Base-by-base conservation (phyloP, 1,284 basidiomycete genomes). In the Sparassis latifolia region DNA sequence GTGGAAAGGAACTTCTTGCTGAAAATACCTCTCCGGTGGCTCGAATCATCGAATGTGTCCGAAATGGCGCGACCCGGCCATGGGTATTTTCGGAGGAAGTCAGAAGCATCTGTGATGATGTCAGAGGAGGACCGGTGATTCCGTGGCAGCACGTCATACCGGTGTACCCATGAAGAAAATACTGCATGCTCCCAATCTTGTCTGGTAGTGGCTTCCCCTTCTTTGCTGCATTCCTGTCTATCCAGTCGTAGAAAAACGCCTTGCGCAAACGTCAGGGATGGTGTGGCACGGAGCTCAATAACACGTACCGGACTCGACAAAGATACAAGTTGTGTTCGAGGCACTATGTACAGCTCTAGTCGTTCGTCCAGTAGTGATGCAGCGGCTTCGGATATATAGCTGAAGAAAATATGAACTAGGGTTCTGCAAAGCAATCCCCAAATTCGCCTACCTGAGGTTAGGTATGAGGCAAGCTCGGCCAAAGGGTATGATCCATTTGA, bases 231-330 rank as follows among this genome's bases (percentile, higher is more conserved):
- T 72, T 87, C 56, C 86, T 71, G 59, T 93, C 91, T 40, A 92
- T 70, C 89, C 89, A 94, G 63, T 91, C 89, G 59, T 93, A 94
- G 67, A 89, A 93, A 68, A 93, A 93, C 3, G 89, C 86, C 80
- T 91, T 56, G 3, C 1, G 27, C 12, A 3, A 42, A 12, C 10
- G 40, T 52, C 32, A 45, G 20, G 20, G 1, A 20, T 20, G 20
- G 20, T 20, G 1, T 20, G 20, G 20, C 20, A 20, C 20, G 20
- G 20, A 20, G 27, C 7, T 33, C n/a, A 44, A 30, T 10, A 33
- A 42, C 32, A 65, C 81, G 54, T 57, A 88, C 88, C 3, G 80
- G 82, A 61, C 86, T 92, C 10, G 89, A 86, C 35, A 96, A 72
- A 0, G 86, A 85, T 30, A 91, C 89, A 1, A 96, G 75, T 60